Percentiles rank a stretch among this genome's conserved stretches.
These are phyloP conservation scores for Porphyrellus cyaneotinctus DNA, from an alignment of 768 basidiomycete species.

Conservation along the genomic window DNA sequence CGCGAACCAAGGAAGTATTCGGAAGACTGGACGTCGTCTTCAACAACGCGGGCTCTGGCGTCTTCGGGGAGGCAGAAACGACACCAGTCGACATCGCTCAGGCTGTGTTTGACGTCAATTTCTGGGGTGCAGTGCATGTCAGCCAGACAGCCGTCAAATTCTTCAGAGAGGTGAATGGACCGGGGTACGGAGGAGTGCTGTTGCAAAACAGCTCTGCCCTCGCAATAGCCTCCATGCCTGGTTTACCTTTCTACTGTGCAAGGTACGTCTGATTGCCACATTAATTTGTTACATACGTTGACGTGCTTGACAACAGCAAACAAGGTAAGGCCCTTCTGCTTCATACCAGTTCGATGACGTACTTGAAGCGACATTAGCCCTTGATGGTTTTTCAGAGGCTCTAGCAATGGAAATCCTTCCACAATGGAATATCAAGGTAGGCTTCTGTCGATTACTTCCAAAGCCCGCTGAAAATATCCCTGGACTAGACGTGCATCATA, in stretches of 20 bases:
- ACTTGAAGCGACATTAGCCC: background rate
- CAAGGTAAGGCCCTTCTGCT: constrained; percentile 17
- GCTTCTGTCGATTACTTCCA: background rate
- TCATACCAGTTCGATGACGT: too few species aligned
- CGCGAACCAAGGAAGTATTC: constrained; percentile 3
- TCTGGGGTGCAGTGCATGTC: too few species aligned
- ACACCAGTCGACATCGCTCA: constrained; percentile 11
- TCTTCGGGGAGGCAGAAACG: constrained; percentile 11
- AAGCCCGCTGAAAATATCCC: background rate
- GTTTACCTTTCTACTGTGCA: constrained; percentile 18
- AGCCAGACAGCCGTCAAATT: too few species aligned
- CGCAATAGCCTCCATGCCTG: constrained; percentile 20
- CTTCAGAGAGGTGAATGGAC: constrained; percentile 33
- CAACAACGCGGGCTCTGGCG: background rate
- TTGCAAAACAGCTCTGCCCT: constrained; percentile 33
- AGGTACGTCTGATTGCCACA: constrained; percentile 1
- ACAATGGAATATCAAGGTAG: constrained; percentile 1
- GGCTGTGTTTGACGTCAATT: constrained; percentile 26
- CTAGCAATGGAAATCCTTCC: constrained; percentile 26
- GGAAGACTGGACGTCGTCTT: constrained; percentile 16
- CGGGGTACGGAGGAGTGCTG: constrained; percentile 31
- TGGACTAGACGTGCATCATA: constrained; percentile 13
- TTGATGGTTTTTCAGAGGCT: background rate
- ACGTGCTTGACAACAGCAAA: constrained; percentile 13
- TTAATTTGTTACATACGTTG: constrained; percentile 11